Base-by-base conservation (phyloP, 371 early-diverging fungal genomes). In the Capniomyces stellatus region DNA sequence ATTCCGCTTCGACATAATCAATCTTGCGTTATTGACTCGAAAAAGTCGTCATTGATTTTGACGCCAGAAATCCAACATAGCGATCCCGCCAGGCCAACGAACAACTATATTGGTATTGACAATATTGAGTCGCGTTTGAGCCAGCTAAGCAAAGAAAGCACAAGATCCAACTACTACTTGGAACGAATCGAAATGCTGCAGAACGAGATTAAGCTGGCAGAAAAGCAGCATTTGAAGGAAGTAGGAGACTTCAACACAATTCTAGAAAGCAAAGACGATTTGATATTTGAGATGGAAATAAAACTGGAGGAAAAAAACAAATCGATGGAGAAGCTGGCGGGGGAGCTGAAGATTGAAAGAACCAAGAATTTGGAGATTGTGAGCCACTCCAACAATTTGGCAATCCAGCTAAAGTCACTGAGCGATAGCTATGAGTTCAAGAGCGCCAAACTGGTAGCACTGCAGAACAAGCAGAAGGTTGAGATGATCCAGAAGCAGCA, bases 251-350 rank as follows among this genome's bases (percentile, higher is more conserved):
- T 24, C n/a, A 2, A 6, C 3, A 29, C 6, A 13, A 21, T 49
- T 6, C 15, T 49, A 29, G 49, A 29, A 4, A 6, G 3, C 18
- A 49, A 49, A 27, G 49, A 49, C 13, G 49, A 49, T 49, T 2
- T 27, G 15, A 49, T 49, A 6, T 49, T 49, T 49, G 49, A 49
- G 28, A n/a, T 49, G 23, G 49, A 49, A 49, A 49, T 49, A 28
- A 49, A 29, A 10, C 18, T 49, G 6, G 49, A 49, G n/a, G 28
- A 49, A 27, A 35, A 35, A 35, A 35, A 35, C 35, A 35, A 35
- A 15, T 15, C 6, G 35, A 6, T 35, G 15, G 10, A 35, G 15
- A 10, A 6, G 6, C 6, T 35, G 10, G 15, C 10, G 10, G 35
- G 6, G 6, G 35, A 35, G 15, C 15, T 35, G 35, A 15, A 35